Conservation (phyloP, 2,329 filamentous ascomycete species). For the Exophiala spinifera region DNA sequence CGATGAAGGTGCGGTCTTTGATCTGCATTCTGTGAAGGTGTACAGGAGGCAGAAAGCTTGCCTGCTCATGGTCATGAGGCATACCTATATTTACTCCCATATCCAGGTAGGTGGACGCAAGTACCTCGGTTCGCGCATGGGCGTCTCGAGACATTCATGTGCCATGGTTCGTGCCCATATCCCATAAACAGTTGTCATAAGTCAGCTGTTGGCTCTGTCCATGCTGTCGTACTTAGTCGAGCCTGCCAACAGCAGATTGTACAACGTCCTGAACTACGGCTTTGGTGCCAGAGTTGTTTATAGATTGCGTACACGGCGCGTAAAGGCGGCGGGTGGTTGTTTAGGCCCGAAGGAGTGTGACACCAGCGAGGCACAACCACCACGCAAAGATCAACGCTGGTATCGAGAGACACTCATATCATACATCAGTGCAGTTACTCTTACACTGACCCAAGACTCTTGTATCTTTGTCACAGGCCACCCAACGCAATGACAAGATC, state of each 20-base stretch:
- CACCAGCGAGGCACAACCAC: neutral
- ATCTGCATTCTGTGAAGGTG: slow-evolving; percentile 21
- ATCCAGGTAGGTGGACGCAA: no score
- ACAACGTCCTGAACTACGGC: neutral
- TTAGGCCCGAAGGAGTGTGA: neutral
- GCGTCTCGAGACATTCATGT: neutral
- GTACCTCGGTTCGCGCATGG: neutral
- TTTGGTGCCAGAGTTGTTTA: neutral
- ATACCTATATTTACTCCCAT: no score
- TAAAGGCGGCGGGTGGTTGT: neutral
- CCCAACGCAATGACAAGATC: no score
- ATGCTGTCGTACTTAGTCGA: neutral
- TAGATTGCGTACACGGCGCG: neutral
- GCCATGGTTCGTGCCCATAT: no score
- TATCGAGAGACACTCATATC: no score
- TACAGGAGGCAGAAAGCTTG: neutral
- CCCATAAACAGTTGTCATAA: no score
- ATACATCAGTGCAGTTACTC: neutral
- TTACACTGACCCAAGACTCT: no score
- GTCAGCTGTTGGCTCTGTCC: neutral
- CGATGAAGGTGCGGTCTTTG: slow-evolving; percentile 28
- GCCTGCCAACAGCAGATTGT: neutral
- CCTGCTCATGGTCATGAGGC: neutral
- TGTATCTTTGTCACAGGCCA: no score
- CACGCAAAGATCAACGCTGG: neutral